Base-by-base conservation (phyloP, 2,329 filamentous ascomycete genomes). In the Xylaria sp. region DNA sequence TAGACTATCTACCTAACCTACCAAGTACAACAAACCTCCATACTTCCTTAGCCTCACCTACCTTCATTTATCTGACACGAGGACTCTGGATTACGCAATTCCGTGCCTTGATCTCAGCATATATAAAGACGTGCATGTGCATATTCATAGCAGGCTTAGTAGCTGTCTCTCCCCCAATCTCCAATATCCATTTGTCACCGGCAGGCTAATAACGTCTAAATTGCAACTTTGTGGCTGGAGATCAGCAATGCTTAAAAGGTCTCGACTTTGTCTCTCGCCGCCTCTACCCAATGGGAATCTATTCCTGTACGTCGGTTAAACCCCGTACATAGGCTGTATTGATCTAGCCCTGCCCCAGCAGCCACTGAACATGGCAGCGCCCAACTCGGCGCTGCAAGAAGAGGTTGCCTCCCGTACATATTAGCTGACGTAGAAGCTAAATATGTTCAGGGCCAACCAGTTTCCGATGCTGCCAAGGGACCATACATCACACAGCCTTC, bases 201-300 rank as follows among this genome's bases (percentile, higher is more conserved):
- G 53, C 50, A 61, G 62, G 32, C 58, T 62, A 58, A 65, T 56
- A 59, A 39, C 58, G 42, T 57, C 53, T 36, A 30, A 53, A 63
- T 34, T 66, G 66, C 51, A 59, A 68, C 69, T n/a, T 39, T 69
- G 69, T 70, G 66, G 69, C 69, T 69, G 69, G 48, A 57, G 55
- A 66, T 64, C 69, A 61, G 32, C 42, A 57, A 34, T 55, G 50
- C 47, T 34, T 9, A 9, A 42, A 32, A 50, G 63, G 64, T 50
- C 64, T 64, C 64, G 57, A 66, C 57, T 61, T 56, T 53, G 60
- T 34, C 34, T 56, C 27, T 60, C 56, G 53, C 32, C 9, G 34
- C 36, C 39, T 27, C 45, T 54, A 21, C 32, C 69, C 69, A 67
- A 71, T 70, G 21, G 65, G 58, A 61, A 42, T 39, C 32, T 11